These are phyloP conservation scores for Bacterosira constricta DNA, from an alignment of 108 stramenopile species.

Conservation along the genomic window DNA sequence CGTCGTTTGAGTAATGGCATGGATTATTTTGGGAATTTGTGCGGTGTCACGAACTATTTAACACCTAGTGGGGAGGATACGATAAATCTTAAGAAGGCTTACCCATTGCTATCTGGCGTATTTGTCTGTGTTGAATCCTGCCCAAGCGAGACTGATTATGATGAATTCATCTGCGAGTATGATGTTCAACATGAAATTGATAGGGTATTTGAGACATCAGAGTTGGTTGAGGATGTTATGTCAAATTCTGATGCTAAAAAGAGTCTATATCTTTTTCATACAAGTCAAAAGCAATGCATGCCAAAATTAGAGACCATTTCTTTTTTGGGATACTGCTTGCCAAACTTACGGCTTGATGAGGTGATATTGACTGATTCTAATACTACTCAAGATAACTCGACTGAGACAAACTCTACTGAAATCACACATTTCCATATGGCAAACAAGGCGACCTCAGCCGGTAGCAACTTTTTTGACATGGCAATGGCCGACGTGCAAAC, in stretches of 20 bases:
- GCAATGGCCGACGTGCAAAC: conserved; percentile 54
- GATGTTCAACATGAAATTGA: conserved; percentile 41
- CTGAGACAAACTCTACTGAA: background rate
- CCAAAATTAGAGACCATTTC: conserved; percentile 8
- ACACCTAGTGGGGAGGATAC: conserved; percentile 31
- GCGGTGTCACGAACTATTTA: conserved; percentile 60
- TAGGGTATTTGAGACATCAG: conserved; percentile 6
- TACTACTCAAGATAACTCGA: background rate
- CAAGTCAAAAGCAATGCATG: conserved; percentile 34
- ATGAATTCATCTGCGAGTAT: conserved; percentile 48
- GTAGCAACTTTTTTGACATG: conserved; percentile 20
- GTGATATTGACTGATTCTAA: background rate
- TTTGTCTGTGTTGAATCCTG: conserved; percentile 37
- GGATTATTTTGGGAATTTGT: conserved; percentile 76
- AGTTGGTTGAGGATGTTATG: background rate
- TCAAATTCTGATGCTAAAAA: conserved; percentile 11
- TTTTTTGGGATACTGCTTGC: conserved; percentile 23
- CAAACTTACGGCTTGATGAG: conserved; percentile 4
- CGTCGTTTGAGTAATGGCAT: conserved; percentile 60
- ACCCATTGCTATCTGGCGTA: conserved; percentile 38
- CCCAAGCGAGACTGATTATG: conserved; percentile 18
- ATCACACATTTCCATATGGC: background rate
- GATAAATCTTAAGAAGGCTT: conserved; percentile 35
- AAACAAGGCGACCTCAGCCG: background rate
- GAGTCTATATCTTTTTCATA: conserved; percentile 22